Evolutionary conservation across 495 filamentous ascomycete genomes (phyloP).

Genomic region (Penicillium mononematosum): DNA sequence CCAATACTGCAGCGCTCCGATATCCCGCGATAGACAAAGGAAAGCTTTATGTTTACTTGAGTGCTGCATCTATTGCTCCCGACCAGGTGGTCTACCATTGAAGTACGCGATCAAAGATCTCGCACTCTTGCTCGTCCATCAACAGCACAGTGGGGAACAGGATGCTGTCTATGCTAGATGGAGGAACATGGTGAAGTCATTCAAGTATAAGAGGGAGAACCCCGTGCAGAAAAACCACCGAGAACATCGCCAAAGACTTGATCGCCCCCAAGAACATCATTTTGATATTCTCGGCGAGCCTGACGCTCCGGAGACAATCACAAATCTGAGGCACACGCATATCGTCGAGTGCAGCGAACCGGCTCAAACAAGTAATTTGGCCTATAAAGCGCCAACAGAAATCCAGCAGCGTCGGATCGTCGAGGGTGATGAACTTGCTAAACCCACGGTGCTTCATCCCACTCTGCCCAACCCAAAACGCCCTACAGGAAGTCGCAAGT

Average conservation of each 20-base stretch:
- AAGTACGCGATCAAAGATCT: not conserved
- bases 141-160: no score
- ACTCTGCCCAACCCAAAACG: not conserved
- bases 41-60: not conserved
- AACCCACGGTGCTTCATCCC: not conserved
- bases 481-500: not conserved
- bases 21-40: not conserved
- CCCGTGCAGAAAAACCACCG: no score
- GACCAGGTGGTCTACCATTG: not conserved
- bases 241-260: no score
- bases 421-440: not conserved
- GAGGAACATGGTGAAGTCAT: no score
- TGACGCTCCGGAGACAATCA: no score
- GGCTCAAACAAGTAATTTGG: not conserved
- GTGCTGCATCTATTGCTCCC: not conserved
- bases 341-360: not conserved
- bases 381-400: not conserved
- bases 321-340: no score
- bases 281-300: not conserved
- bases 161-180: no score
- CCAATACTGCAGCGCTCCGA: not conserved
- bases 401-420: not conserved
- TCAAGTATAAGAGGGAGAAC: not conserved
- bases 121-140: not conserved
- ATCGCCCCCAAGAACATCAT: not conserved